These are phyloP conservation scores for Lathyrus tuberosus DNA, from an alignment of 306 rosid species.

Conservation along the genomic window DNA sequence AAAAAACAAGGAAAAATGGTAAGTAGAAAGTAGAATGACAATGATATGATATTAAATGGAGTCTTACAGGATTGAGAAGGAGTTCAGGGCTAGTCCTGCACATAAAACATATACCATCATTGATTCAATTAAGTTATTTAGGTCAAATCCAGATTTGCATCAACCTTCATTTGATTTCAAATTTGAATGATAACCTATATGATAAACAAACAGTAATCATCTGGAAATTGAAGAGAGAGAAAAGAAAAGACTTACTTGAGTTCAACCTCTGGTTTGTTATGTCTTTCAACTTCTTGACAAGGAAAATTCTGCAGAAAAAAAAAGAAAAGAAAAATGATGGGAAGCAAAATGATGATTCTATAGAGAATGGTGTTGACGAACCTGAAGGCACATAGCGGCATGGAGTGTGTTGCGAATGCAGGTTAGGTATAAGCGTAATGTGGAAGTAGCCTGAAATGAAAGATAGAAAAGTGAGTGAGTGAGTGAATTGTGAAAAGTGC, in stretches of 20 bases:
- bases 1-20: neutral
- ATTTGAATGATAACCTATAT: slow-evolving; percentile 11
- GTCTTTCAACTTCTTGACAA: slow-evolving; percentile 99
- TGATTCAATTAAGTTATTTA: neutral
- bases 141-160: neutral
- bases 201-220: neutral
- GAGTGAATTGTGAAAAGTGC: slow-evolving; percentile 3
- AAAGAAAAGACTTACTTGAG: slow-evolving; percentile 61
- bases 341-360: neutral
- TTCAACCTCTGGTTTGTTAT: slow-evolving; percentile 97
- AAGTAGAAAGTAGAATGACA: neutral
- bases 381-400: slow-evolving; percentile 98
- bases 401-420: slow-evolving; percentile 92
- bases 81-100: slow-evolving; percentile 95
- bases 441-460: slow-evolving; percentile 53
- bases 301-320: slow-evolving; percentile 73
- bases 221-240: neutral
- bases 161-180: neutral
- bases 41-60: slow-evolving; percentile 32
- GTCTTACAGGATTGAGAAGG: slow-evolving; percentile 85
- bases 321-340: neutral
- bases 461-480: neutral
- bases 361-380: slow-evolving; percentile 4
- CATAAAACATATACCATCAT: neutral
- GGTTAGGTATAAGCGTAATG: slow-evolving; percentile 76